Conservation (phyloP, 1,284 basidiomycete genomes). For the Ceratobasidium sp. region DNA sequence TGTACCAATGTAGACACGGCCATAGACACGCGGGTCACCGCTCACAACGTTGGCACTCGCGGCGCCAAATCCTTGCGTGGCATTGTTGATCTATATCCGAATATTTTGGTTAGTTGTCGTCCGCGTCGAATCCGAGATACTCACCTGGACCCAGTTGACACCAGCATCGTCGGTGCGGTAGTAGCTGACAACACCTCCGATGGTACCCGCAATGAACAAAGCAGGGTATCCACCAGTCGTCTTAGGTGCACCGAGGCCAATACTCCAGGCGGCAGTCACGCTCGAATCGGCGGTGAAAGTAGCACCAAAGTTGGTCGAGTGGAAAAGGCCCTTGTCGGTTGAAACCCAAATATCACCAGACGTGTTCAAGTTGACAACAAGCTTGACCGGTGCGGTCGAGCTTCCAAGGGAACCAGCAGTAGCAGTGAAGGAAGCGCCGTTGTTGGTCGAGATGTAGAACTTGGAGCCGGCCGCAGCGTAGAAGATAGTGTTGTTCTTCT, state of each 20-base stretch:
- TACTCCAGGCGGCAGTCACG: conserved; percentile 61
- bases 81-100: conserved; percentile 60
- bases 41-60: conserved; percentile 53
- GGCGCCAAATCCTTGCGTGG: conserved; percentile 63
- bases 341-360: conserved; percentile 68
- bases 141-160: conserved; percentile 57
- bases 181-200: conserved; percentile 57
- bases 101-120: background rate
- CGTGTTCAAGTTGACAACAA: conserved; percentile 60
- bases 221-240: conserved; percentile 60
- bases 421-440: conserved; percentile 58
- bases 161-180: conserved; percentile 66
- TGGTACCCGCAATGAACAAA: conserved; percentile 62
- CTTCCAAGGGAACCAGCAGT: conserved; percentile 55
- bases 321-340: conserved; percentile 65
- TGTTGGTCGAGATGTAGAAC: conserved; percentile 66
- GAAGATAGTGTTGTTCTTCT: conserved; percentile 62
- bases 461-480: conserved; percentile 60
- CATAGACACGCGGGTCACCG: conserved; percentile 30
- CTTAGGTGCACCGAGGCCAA: conserved; percentile 63
- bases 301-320: conserved; percentile 61
- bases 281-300: conserved; percentile 59
- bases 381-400: conserved; percentile 58
- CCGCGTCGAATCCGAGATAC: background rate
- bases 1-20: conserved; percentile 65